These are phyloP conservation scores for Geranium brycei DNA, from an alignment of 345 rosid genomes.

Conservation along the genomic window DNA sequence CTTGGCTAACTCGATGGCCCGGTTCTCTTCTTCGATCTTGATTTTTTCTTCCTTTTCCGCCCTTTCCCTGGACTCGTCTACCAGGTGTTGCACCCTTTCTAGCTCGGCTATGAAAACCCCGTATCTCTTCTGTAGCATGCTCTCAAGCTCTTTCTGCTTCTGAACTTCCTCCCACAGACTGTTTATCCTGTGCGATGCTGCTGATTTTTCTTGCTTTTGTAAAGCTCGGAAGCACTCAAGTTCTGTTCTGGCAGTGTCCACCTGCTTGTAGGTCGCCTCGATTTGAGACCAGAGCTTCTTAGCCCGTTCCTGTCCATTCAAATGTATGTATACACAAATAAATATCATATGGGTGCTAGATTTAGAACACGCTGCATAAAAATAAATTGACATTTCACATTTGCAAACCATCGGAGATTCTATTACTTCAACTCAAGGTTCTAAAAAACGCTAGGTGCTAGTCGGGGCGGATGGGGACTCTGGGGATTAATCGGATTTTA, in stretches of 20 bases:
- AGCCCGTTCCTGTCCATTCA: slow-evolving; percentile 47
- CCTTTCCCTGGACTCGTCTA: slow-evolving; percentile 32
- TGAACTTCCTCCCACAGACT: slow-evolving; percentile 72
- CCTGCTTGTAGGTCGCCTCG: slow-evolving; percentile 65
- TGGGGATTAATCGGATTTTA: no score
- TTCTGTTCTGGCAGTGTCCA: slow-evolving; percentile 78
- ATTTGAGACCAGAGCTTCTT: slow-evolving; percentile 64
- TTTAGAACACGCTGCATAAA: neutral
- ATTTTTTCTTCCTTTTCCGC: slow-evolving; percentile 43
- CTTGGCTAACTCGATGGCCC: slow-evolving; percentile 17
- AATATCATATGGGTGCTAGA: neutral
- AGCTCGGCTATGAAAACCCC: slow-evolving; percentile 49
- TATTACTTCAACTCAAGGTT: no score
- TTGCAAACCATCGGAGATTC: no score
- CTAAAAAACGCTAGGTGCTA: no score
- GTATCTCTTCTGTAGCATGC: slow-evolving; percentile 53
- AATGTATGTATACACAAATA: neutral
- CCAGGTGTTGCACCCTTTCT: slow-evolving; percentile 41
- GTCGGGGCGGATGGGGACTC: no score
- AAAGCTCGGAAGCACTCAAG: slow-evolving; percentile 82
- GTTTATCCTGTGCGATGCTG: slow-evolving; percentile 72
- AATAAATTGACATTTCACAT: no score
- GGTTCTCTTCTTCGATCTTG: slow-evolving; percentile 30
- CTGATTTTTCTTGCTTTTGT: slow-evolving; percentile 87
- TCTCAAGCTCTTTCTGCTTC: slow-evolving; percentile 85